Percentiles rank a stretch among this genome's conserved stretches.
Evolutionary conservation across 1,284 basidiomycete species (phyloP).

Genomic region (Puccinia brachypodii): DNA sequence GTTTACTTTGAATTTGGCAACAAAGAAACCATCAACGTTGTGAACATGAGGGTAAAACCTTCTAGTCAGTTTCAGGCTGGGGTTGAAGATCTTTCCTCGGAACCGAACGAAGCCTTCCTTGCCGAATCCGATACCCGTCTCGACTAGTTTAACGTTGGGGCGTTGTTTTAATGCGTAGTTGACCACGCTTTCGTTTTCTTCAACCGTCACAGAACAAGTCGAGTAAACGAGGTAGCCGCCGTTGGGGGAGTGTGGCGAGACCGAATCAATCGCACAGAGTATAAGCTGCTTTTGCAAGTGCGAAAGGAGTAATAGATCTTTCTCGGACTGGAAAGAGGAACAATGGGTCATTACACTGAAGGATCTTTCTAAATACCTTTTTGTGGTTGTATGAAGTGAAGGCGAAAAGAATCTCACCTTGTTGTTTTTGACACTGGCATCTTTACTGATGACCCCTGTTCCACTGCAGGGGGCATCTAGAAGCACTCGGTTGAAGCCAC

Average conservation of each 20-base stretch:
- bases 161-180: conserved; percentile 97
- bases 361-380: background rate
- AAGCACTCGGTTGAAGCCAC: conserved; percentile 93
- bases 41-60: conserved; percentile 70
- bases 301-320: conserved; percentile 89
- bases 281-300: conserved; percentile 99
- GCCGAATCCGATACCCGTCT: conserved; percentile 90
- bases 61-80: conserved; percentile 76
- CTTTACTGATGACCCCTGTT: conserved; percentile 97
- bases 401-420: conserved; percentile 60
- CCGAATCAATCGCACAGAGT: conserved; percentile 95
- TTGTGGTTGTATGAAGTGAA: background rate
- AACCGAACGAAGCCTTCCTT: conserved; percentile 85
- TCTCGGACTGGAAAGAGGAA: conserved; percentile 65
- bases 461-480: conserved; percentile 97
- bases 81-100: conserved; percentile 82
- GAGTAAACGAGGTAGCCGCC: conserved; percentile 97
- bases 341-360: background rate
- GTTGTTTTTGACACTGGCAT: conserved; percentile 95
- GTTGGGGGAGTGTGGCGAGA: conserved; percentile 80
- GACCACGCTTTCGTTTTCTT: conserved; percentile 97
- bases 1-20: conserved; percentile 95
- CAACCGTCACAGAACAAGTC: conserved; percentile 95
- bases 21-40: conserved; percentile 95
- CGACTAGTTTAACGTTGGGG: conserved; percentile 90